Conservation (phyloP, 805 yeast genomes). For the Pichia gijzeniarum region DNA sequence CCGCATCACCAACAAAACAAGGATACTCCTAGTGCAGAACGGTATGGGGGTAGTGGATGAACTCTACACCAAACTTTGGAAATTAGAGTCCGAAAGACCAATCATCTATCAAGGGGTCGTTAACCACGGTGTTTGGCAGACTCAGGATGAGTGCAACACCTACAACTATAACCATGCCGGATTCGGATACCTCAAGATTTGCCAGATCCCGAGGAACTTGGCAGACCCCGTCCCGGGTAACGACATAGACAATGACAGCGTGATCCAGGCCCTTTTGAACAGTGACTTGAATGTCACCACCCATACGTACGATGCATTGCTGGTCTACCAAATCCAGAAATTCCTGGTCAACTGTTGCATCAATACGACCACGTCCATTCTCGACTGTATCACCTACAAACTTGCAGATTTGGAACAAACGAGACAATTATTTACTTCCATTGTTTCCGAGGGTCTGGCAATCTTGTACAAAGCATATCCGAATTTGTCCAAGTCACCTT, state of each 20-base stretch:
- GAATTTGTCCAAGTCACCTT: constrained; percentile 25
- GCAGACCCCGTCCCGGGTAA: not conserved
- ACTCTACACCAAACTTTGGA: constrained; percentile 50
- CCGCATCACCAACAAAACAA: constrained; percentile 43
- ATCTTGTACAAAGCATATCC: constrained; percentile 33
- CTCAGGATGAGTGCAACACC: constrained; percentile 21
- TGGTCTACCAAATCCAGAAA: constrained; percentile 63
- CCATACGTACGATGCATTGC: constrained; percentile 37
- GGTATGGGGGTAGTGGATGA: constrained; percentile 70
- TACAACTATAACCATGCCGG: constrained; percentile 65
- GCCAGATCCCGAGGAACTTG: constrained; percentile 44
- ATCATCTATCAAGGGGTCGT: constrained; percentile 66
- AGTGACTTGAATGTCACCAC: constrained; percentile 28
- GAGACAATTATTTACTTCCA: constrained; percentile 30
- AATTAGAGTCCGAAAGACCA: constrained; percentile 40
- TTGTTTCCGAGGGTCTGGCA: constrained; percentile 41
- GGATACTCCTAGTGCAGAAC: constrained; percentile 70
- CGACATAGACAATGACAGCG: constrained; percentile 18
- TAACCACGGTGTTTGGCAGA: constrained; percentile 73
- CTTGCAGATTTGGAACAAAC: constrained; percentile 38
- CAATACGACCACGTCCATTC: constrained; percentile 73
- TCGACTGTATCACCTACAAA: constrained; percentile 76
- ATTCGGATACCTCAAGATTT: constrained; percentile 52
- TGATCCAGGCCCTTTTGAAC: constrained; percentile 20
- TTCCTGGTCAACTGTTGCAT: constrained; percentile 76